Base-by-base conservation (phyloP, 306 rosid species). In the Mimosa bimucronata region DNA sequence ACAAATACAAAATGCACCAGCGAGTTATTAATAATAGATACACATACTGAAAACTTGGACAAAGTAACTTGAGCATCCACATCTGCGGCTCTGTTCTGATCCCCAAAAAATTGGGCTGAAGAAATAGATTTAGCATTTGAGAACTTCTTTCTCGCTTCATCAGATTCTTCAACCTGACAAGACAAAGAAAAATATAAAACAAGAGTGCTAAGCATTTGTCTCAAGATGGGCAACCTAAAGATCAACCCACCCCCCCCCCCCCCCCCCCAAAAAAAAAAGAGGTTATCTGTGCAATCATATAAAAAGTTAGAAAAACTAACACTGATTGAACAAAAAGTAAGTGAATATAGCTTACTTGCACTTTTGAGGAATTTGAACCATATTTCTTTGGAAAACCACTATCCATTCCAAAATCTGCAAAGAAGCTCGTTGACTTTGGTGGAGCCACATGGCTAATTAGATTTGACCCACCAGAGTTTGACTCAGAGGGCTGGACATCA, bases 121-220 rank as follows among this genome's bases (percentile, higher is more conserved):
- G 98, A 92, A 85, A 94, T 92, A 41, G 97, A 92, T 81, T 92
- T 94, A 61, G 97, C 98, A 83, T 92, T 94, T 74, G 95, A 76
- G 85, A 94, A 94, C 88, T 94, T 94, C 90, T 86, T 92, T 82
- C 97, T 85, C 31, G 97, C 98, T 79, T 92, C 98, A 71, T 94
- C 90, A 58, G 92, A 81, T 80, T 94, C 97, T 85, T 90, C 86
- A 77, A 91, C 77, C 94, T 92, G 86, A 66, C 11, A 44, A 18
- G 40, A 73, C 38, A 71, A 9, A 52, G 71, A 29, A 15, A 37
- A 55, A 55, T n/a, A n/a, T 1, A 21, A 55, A 55, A 55, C 62
- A 55, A 26, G 9, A 5, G 9, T 7, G 9, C 19, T 61, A 28
- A 61, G 67, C 67, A 61, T 11, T 60, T 25, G 18, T 3, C 34